Evolutionary conservation across 1,284 basidiomycete genomes (phyloP), one percentile per base, ranked within the genome.

Genomic region (Psilocybe mexicana): DNA sequence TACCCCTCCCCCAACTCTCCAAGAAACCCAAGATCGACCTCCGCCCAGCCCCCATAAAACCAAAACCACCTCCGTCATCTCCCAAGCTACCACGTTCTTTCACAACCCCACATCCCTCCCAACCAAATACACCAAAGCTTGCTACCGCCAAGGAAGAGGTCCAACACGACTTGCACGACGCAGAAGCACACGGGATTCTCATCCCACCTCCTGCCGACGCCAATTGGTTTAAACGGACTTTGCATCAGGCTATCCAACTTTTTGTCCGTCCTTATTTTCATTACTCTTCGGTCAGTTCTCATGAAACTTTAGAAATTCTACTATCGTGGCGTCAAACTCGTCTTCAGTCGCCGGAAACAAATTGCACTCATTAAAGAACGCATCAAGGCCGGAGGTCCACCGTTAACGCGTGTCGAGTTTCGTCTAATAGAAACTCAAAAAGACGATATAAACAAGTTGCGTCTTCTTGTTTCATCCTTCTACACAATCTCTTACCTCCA

Each of bases 171-270:
- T 78, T 88, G 30, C 74, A 78, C 28, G 80, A 87, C 53, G 90
- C 90, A 26, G 77, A 81, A 49, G 75, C 79, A 28, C 85, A 87
- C 59, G 90, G 90, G 11, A 83, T 90, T 36, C 74, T 93, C 30
- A 72, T 69, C 4, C 86, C 89, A 5, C 83, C 87, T 0, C 88
- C 88, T 0, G 73, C 77, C 30, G 78, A 79, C 65, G 86, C 87
- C 2, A 80, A 80, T 10, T 78, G 79, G 70, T 73, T 84, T 43
- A 77, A 74, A 56, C 79, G 76, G 49, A 78, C 87, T 18, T 73
- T 80, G 33, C 90, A 92, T 65, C 86, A 90, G 63, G 83, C 74
- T 10, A 78, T 87, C 62, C 80, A 92, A 67, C 77, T 93, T 38
- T 85, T 89, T 61, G 87, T 90, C 68, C 65, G 81, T 76, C 55